Evolutionary conservation across 2,329 filamentous ascomycete species (phyloP).

Genomic region (Diaporthe vexans): DNA sequence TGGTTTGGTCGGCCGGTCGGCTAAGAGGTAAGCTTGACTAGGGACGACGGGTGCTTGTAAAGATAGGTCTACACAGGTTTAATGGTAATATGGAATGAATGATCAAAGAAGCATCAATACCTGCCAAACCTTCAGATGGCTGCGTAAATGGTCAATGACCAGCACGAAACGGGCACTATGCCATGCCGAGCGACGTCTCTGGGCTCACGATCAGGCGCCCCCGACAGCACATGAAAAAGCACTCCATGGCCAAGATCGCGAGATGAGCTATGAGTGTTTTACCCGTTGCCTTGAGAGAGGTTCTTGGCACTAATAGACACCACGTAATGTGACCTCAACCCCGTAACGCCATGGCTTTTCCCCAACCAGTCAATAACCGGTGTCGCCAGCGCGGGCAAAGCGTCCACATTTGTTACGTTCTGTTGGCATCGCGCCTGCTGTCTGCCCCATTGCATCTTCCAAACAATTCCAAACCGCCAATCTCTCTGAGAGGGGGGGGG

Average conservation of each 20-base stretch:
- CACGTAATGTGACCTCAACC: not conserved
- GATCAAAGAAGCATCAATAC: slow-evolving; percentile 1
- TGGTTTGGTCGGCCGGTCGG: slow-evolving; percentile 22
- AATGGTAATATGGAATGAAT: slow-evolving; percentile 41
- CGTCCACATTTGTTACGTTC: not conserved
- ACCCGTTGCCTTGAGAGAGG: not conserved
- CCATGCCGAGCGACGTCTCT: not conserved
- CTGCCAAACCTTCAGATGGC: not conserved
- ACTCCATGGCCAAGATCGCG: not conserved
- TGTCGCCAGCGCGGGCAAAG: not conserved
- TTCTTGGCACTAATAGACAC: slow-evolving; percentile 8
- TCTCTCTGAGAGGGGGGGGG: not conserved
- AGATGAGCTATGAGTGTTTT: not conserved
- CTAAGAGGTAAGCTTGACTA: slow-evolving; percentile 10
- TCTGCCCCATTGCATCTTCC: not conserved
- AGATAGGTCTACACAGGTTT: slow-evolving; percentile 35
- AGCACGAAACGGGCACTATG: not conserved
- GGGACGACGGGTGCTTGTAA: slow-evolving; percentile 11
- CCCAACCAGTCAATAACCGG: slow-evolving; percentile 2
- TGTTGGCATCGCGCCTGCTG: not conserved
- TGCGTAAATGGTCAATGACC: not conserved
- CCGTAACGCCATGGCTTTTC: slow-evolving; percentile 39
- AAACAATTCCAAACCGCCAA: slow-evolving; percentile 4
- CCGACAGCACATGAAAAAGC: not conserved
- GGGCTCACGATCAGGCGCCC: not conserved